Conservation (phyloP, 805 yeast genomes). For the Myxozyma neglecta region DNA sequence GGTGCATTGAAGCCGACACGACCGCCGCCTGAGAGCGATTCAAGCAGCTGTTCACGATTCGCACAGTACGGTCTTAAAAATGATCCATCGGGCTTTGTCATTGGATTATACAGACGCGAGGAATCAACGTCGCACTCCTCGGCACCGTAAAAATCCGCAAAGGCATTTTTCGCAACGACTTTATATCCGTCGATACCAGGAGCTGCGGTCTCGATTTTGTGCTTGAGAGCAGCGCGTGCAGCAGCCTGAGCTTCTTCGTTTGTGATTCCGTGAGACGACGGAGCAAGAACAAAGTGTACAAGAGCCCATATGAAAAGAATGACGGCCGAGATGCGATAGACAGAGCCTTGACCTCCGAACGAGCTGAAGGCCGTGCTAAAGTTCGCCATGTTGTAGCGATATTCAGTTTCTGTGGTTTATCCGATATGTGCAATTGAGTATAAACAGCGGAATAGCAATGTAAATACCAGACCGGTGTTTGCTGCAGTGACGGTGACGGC, state of each 20-base stretch:
- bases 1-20: constrained; percentile 29
- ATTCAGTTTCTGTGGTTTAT: not conserved
- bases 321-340: constrained; percentile 27
- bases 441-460: not conserved
- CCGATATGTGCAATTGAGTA: too few species aligned
- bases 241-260: constrained; percentile 27
- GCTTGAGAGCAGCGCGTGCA: constrained; percentile 23
- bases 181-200: constrained; percentile 29
- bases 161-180: constrained; percentile 11
- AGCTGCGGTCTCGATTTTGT: constrained; percentile 19
- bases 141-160: constrained; percentile 30
- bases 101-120: constrained; percentile 27
- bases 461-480: not conserved
- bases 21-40: constrained; percentile 27
- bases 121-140: constrained; percentile 27
- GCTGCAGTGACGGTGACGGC: not conserved
- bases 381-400: constrained; percentile 20
- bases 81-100: constrained; percentile 22
- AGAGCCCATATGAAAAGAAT: constrained; percentile 22
- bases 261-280: constrained; percentile 9
- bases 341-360: constrained; percentile 21
- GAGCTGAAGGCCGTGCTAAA: constrained; percentile 15
- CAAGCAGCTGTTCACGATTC: constrained; percentile 17
- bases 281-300: constrained; percentile 16
- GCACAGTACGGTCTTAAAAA: constrained; percentile 25